Conservation (phyloP, 257 asterid genomes). For the Sherardia arvensis region DNA sequence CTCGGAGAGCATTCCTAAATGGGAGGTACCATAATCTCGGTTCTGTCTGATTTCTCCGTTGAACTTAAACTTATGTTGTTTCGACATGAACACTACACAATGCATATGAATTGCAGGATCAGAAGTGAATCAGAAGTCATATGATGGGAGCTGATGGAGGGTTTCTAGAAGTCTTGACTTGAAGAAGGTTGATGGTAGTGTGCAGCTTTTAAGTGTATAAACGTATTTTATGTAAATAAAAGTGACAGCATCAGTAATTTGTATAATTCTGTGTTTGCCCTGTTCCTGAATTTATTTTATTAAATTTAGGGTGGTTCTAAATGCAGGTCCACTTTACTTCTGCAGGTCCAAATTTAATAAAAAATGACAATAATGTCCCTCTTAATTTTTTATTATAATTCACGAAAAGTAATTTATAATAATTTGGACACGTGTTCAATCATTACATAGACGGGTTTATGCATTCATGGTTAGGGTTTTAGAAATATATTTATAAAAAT, state of each 20-base stretch:
- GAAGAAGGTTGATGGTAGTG: not conserved
- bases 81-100: too few species aligned
- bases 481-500: too few species aligned
- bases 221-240: conserved; percentile 3
- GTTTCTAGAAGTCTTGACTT: conserved; percentile 1
- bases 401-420: too few species aligned
- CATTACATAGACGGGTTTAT: too few species aligned
- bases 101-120: conserved; percentile 7
- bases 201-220: not conserved
- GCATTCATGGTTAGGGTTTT: too few species aligned
- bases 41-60: not conserved
- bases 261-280: not conserved
- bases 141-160: not conserved
- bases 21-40: conserved; percentile 29
- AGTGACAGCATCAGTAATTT: not conserved
- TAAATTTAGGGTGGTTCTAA: too few species aligned
- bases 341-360: too few species aligned
- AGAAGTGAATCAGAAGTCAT: not conserved
- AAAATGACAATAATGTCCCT: too few species aligned
- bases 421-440: too few species aligned
- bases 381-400: too few species aligned
- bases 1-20: conserved; percentile 30
- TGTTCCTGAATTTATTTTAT: not conserved
- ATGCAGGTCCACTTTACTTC: too few species aligned
- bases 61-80: not conserved